A percentile compares a stretch with the other conserved stretches of the same genome.
phyloP scores from a whole-genome alignment of 2,329 filamentous ascomycete species.

The Teratosphaeria pseudoeucalypti region DNA sequence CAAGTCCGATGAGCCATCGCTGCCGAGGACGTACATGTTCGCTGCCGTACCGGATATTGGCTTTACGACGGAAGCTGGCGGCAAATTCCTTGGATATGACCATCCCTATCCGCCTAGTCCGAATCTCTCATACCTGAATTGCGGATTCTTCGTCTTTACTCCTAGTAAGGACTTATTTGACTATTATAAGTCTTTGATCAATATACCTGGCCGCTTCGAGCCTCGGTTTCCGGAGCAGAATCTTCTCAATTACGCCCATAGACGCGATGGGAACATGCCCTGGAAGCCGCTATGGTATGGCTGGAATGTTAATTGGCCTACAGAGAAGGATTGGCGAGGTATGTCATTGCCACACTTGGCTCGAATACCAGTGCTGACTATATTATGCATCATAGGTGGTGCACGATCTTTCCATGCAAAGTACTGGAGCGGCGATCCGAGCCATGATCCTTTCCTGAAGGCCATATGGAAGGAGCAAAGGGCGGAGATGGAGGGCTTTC shows the following conservation, averaged over 20 bases:
- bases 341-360: neutral
- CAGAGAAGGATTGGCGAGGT: slow-evolving; percentile 25
- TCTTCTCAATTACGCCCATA: slow-evolving; percentile 31
- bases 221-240: slow-evolving; percentile 28
- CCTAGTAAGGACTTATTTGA: slow-evolving; percentile 25
- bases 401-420: slow-evolving; percentile 31
- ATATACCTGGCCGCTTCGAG: slow-evolving; percentile 24
- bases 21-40: slow-evolving; percentile 33
- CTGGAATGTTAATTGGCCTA: slow-evolving; percentile 33
- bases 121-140: slow-evolving; percentile 23
- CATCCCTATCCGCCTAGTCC: slow-evolving; percentile 23
- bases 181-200: slow-evolving; percentile 27
- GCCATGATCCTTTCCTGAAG: slow-evolving; percentile 25
- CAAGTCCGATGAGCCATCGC: slow-evolving; percentile 24
- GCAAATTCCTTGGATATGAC: slow-evolving; percentile 23
- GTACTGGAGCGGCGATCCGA: slow-evolving; percentile 29
- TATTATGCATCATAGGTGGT: slow-evolving; percentile 9
- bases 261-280: slow-evolving; percentile 30
- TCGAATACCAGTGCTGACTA: neutral
- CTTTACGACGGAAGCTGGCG: slow-evolving; percentile 11
- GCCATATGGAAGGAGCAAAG: slow-evolving; percentile 26
- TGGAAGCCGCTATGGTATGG: slow-evolving; percentile 29
- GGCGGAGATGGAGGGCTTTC: slow-evolving; percentile 27
- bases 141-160: slow-evolving; percentile 30
- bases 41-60: slow-evolving; percentile 9